phyloP scores from a whole-genome alignment of 805 yeast species.

The Henningerozyma blattae region DNA sequence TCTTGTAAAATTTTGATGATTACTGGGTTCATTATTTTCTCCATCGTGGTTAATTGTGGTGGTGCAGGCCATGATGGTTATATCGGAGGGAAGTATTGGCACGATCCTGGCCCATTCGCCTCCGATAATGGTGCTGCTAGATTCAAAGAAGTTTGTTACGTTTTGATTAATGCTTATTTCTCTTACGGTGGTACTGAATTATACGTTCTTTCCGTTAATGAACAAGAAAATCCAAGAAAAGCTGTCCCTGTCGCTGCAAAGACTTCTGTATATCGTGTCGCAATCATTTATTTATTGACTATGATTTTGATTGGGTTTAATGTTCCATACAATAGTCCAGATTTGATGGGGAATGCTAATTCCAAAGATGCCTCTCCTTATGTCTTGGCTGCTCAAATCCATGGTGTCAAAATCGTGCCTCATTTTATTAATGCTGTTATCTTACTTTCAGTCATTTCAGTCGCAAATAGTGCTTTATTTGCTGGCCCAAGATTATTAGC shows the following conservation, averaged over 20 bases:
- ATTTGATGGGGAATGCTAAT: conserved; percentile 40
- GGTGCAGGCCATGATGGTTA: conserved; percentile 43
- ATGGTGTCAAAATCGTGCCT: conserved; percentile 54
- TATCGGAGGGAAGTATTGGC: conserved; percentile 51
- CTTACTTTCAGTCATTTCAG: conserved; percentile 60
- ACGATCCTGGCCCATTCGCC: conserved; percentile 39
- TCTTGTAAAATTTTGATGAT: conserved; percentile 43
- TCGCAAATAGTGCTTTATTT: conserved; percentile 65
- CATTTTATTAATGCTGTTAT: conserved; percentile 67
- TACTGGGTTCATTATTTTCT: conserved; percentile 44
- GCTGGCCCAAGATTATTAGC: conserved; percentile 63
- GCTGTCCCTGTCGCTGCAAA: conserved; percentile 53
- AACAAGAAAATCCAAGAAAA: conserved; percentile 46
- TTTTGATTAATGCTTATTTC: conserved; percentile 51
- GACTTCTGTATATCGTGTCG: conserved; percentile 53
- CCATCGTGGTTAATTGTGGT: conserved; percentile 45
- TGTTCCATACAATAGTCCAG: conserved; percentile 43
- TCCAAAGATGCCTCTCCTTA: conserved; percentile 59
- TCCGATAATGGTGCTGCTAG: conserved; percentile 22
- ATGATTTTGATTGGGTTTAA: conserved; percentile 43
- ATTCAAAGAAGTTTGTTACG: conserved; percentile 56
- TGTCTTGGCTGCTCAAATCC: conserved; percentile 55
- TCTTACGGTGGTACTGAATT: conserved; percentile 60
- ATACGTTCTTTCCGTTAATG: conserved; percentile 56
- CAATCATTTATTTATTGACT: conserved; percentile 44